These are phyloP conservation scores for Acer campestre DNA, from an alignment of 345 rosid species.

Conservation along the genomic window DNA sequence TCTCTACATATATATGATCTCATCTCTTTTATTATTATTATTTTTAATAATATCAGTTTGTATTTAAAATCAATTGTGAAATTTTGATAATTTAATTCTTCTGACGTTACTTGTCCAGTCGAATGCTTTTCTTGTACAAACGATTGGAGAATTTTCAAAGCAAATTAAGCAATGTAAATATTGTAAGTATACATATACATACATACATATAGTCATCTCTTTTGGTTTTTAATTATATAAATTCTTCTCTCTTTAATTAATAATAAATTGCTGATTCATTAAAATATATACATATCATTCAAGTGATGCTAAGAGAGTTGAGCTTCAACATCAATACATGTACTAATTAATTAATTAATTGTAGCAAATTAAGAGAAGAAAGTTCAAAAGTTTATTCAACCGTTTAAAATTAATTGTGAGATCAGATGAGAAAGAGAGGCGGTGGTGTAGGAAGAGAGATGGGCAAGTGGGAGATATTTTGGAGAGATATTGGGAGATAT, in stretches of 20 bases:
- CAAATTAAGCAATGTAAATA: conserved; percentile 13
- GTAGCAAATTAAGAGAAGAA: neutral
- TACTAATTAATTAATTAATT: neutral
- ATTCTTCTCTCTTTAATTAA: neutral
- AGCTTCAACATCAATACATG: conserved; percentile 6
- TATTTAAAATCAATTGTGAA: no score
- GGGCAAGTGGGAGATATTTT: no score
- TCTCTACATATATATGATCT: no score
- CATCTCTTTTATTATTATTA: no score
- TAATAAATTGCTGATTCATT: neutral
- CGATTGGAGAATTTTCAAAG: conserved; percentile 24
- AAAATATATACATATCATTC: neutral
- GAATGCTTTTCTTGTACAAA: conserved; percentile 30
- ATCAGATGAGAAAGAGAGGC: no score
- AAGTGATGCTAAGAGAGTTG: neutral
- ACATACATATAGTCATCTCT: neutral
- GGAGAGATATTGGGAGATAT: no score
- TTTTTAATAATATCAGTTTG: neutral
- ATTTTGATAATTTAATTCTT: neutral
- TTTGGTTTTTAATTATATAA: neutral
- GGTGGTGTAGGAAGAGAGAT: no score
- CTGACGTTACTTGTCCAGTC: neutral
- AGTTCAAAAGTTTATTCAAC: conserved; percentile 5
- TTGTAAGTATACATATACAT: neutral
- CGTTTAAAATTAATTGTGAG: no score